Evolutionary conservation across 2,329 filamentous ascomycete genomes (phyloP).

Genomic region (Scleromitrula shiraiana): DNA sequence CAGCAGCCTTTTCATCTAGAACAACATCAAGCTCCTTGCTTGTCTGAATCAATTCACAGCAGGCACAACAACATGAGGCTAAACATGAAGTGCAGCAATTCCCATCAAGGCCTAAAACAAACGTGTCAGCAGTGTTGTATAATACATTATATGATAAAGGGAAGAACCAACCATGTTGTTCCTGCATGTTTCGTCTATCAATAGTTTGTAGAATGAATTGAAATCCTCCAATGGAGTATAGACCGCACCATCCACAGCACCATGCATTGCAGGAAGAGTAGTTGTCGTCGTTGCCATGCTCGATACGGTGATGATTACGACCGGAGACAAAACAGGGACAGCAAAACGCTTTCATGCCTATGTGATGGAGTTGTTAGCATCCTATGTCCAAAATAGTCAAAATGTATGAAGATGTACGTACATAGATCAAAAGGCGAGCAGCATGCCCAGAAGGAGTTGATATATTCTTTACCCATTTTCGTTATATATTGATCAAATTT

Average conservation of each 20-base stretch:
- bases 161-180: constrained; percentile 1
- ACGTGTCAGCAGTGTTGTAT: neutral
- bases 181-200: constrained; percentile 5
- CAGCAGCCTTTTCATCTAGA: neutral
- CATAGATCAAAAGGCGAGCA: constrained; percentile 1
- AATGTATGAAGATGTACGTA: neutral
- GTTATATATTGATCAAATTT: neutral
- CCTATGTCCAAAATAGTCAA: too few relatives aligned
- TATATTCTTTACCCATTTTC: neutral
- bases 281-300: neutral
- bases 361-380: neutral
- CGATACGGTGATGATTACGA: constrained; percentile 6
- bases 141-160: neutral
- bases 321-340: constrained; percentile 10
- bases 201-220: constrained; percentile 7
- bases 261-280: constrained; percentile 3
- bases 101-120: constrained; percentile 1
- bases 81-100: neutral
- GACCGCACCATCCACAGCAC: constrained; percentile 1
- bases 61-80: constrained; percentile 3
- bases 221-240: neutral
- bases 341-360: constrained; percentile 3
- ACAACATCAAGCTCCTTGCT: constrained; percentile 10
- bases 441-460: constrained; percentile 6
- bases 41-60: constrained; percentile 11